Conservation (phyloP, 441 rosid species). For the Euphorbia celastroides region DNA sequence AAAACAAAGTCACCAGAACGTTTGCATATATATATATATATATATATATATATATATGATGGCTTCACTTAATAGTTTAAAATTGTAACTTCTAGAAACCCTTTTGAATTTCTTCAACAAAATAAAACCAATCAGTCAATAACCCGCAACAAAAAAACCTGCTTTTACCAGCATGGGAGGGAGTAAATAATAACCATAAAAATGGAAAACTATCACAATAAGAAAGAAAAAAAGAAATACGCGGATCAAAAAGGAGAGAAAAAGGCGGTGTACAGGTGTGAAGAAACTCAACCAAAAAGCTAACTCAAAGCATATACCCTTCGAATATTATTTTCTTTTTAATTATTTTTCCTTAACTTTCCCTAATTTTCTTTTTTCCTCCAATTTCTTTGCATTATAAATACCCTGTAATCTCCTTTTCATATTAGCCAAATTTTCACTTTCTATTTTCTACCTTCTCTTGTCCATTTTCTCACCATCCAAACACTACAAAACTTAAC, state of each 20-base stretch:
- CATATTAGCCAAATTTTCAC: not conserved
- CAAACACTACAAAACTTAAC: not conserved
- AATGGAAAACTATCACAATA: not conserved
- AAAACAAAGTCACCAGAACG: too few relatives aligned
- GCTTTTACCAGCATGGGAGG: not conserved
- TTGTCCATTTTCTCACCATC: not conserved
- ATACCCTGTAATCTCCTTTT: not conserved
- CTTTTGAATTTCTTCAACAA: not conserved
- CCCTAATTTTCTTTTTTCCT: not conserved
- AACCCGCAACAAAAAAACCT: too few relatives aligned
- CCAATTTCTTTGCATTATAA: not conserved
- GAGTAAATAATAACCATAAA: not conserved
- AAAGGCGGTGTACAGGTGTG: not conserved
- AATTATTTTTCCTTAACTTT: not conserved
- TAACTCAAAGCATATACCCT: not conserved
- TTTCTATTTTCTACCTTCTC: too few relatives aligned
- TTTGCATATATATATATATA: too few relatives aligned
- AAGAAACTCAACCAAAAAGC: not conserved
- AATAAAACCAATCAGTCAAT: not conserved
- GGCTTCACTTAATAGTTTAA: too few relatives aligned
- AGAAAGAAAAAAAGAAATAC: not conserved
- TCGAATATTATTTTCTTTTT: not conserved
- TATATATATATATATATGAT: too few relatives aligned
- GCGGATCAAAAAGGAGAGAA: not conserved
- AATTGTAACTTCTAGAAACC: too few relatives aligned